Percentiles rank a stretch among this genome's conserved stretches.
Conservation (phyloP, 495 filamentous ascomycete species). For the Lophiostoma macrostomum region DNA sequence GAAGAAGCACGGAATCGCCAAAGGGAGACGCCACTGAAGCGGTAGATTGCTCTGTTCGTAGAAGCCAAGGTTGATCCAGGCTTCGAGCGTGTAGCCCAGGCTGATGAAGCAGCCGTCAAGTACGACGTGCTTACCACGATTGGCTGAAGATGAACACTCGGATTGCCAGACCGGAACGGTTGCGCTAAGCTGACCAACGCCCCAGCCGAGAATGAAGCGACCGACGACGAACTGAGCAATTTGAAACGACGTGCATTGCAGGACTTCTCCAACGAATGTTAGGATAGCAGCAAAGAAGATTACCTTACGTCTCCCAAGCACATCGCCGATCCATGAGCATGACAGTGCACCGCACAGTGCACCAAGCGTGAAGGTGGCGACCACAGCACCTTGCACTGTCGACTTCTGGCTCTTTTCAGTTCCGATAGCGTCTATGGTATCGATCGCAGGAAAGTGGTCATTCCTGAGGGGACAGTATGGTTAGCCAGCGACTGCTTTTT, state of each 20-base stretch:
- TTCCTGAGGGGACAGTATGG: too few species aligned
- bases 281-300: slow-evolving; percentile 32
- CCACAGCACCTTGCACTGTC: slow-evolving; percentile 19
- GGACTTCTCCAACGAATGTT: slow-evolving; percentile 28
- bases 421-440: background rate
- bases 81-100: too few species aligned
- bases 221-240: slow-evolving; percentile 32
- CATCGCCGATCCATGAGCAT: slow-evolving; percentile 6
- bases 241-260: slow-evolving; percentile 29
- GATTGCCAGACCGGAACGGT: too few species aligned
- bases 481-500: too few species aligned
- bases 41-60: too few species aligned
- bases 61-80: too few species aligned
- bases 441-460: slow-evolving; percentile 32
- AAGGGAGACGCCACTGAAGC: too few species aligned
- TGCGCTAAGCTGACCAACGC: too few species aligned
- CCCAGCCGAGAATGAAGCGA: slow-evolving; percentile 30
- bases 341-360: slow-evolving; percentile 5
- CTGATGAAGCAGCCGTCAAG: too few species aligned
- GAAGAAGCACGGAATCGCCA: too few species aligned
- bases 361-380: slow-evolving; percentile 20
- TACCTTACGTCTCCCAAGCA: slow-evolving; percentile 10
- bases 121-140: too few species aligned
- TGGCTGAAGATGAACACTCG: too few species aligned
- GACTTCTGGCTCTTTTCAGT: slow-evolving; percentile 13